These are phyloP conservation scores for Glonium stellatum DNA, from an alignment of 495 filamentous ascomycete species.

Conservation along the genomic window DNA sequence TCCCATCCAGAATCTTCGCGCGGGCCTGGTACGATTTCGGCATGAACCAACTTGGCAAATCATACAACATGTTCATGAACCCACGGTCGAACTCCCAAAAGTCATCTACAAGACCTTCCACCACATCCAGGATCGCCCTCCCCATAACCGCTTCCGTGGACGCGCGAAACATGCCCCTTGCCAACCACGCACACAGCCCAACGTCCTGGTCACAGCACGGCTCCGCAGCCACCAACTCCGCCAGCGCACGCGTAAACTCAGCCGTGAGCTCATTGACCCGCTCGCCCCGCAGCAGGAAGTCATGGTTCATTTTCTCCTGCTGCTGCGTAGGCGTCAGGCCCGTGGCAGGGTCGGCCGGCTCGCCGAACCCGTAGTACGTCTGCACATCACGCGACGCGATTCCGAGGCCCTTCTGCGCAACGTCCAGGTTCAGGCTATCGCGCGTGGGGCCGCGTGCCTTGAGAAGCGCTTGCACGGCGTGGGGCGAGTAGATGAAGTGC, in stretches of 20 bases:
- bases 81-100: slow-evolving; percentile 24
- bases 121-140: slow-evolving; percentile 16
- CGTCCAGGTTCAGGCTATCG: slow-evolving; percentile 20
- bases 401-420: slow-evolving; percentile 11
- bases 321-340: slow-evolving; percentile 2
- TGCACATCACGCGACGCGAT: not conserved
- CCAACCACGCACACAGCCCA: slow-evolving; percentile 25
- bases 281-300: slow-evolving; percentile 22
- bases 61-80: slow-evolving; percentile 23
- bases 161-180: slow-evolving; percentile 23
- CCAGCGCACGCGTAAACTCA: slow-evolving; percentile 6
- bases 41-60: slow-evolving; percentile 17
- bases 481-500: slow-evolving; percentile 25
- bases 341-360: slow-evolving; percentile 5
- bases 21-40: slow-evolving; percentile 12
- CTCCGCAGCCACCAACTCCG: slow-evolving; percentile 2
- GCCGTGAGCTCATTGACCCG: slow-evolving; percentile 23
- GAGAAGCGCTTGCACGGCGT: slow-evolving; percentile 21
- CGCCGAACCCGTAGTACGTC: not conserved
- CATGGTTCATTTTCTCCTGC: slow-evolving; percentile 19
- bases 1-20: slow-evolving; percentile 9
- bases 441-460: slow-evolving; percentile 10
- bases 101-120: slow-evolving; percentile 16
- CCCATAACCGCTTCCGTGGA: slow-evolving; percentile 26
- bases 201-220: slow-evolving; percentile 9